These are phyloP conservation scores for Setaria italica DNA, from an alignment of 202 grass and related monocot genomes.

Conservation along the genomic window DNA sequence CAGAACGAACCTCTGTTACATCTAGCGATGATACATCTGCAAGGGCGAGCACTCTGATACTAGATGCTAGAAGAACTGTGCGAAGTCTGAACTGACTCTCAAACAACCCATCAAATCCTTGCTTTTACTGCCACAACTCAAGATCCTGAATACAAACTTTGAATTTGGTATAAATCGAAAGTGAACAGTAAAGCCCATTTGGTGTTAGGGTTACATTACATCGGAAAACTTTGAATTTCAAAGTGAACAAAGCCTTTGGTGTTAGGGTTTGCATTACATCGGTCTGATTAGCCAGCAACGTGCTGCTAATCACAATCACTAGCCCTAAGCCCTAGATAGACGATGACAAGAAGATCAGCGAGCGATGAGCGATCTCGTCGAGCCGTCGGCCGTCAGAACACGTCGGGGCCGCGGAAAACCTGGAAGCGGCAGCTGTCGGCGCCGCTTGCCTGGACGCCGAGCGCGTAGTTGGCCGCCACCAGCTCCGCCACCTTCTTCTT, in stretches of 20 bases:
- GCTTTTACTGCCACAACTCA: neutral
- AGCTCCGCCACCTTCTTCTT: slow-evolving; percentile 21
- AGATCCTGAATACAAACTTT: neutral
- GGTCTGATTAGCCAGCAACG: neutral
- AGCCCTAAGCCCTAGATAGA: neutral
- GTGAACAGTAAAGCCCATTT: neutral
- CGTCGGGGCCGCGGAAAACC: slow-evolving; percentile 26
- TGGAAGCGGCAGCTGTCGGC: slow-evolving; percentile 19
- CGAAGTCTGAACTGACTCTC: neutral
- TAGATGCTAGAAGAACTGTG: no score
- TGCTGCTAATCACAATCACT: neutral
- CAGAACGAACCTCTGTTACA: neutral
- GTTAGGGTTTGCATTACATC: neutral
- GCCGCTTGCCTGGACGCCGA: neutral
- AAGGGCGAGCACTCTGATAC: neutral
- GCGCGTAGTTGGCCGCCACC: slow-evolving; percentile 41
- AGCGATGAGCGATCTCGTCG: neutral
- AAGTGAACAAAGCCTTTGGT: neutral
- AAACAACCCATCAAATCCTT: no score
- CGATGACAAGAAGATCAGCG: neutral
- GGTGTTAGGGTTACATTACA: neutral
- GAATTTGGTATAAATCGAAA: neutral
- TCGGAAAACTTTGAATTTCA: neutral
- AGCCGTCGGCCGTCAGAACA: neutral
- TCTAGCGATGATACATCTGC: neutral